A percentile compares a stretch with the other conserved stretches of the same genome.
Evolutionary conservation across 139 green algal genomes (phyloP).

Genomic region (Chara braunii): DNA sequence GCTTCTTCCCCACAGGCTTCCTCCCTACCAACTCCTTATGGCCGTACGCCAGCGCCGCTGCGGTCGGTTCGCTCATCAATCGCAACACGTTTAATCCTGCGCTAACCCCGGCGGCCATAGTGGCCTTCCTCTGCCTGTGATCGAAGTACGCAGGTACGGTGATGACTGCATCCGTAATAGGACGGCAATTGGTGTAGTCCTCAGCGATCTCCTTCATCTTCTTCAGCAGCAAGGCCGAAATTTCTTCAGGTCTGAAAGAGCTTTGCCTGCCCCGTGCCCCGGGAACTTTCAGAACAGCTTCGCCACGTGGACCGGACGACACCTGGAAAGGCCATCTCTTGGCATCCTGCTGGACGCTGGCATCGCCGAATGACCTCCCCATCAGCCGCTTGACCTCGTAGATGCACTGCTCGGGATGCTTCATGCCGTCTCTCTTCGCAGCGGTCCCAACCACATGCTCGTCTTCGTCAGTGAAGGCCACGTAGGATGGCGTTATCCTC

Average conservation of each 20-base stretch:
- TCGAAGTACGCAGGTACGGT: constrained; percentile 99
- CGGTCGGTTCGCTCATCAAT: constrained; percentile 99
- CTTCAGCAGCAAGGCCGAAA: constrained; percentile 88
- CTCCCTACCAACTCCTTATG: constrained; percentile 81
- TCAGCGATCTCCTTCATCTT: constrained; percentile 87
- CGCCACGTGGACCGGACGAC: too few species aligned
- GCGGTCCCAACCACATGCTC: too few species aligned
- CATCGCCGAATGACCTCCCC: too few species aligned
- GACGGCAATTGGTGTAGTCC: constrained; percentile 66
- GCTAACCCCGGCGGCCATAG: constrained; percentile 85
- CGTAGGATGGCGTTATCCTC: too few species aligned
- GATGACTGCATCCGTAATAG: constrained; percentile 85
- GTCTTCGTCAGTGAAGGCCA: too few species aligned
- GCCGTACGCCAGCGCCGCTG: constrained; percentile 93
- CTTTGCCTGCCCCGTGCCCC: too few species aligned
- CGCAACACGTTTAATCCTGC: constrained; percentile 94
- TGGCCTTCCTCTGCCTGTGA: constrained; percentile 90
- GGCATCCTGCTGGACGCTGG: too few species aligned
- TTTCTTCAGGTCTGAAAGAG: constrained; percentile 95
- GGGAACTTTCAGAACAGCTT: too few species aligned
- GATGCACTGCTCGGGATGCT: too few species aligned
- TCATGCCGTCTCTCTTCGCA: too few species aligned
- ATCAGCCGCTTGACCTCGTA: too few species aligned
- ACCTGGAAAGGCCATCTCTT: too few species aligned
- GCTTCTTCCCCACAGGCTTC: constrained; percentile 65